Evolutionary conservation across 2,329 filamentous ascomycete species (phyloP), one percentile per base, ranked within the genome.

Genomic region (Cytospora piceae): DNA sequence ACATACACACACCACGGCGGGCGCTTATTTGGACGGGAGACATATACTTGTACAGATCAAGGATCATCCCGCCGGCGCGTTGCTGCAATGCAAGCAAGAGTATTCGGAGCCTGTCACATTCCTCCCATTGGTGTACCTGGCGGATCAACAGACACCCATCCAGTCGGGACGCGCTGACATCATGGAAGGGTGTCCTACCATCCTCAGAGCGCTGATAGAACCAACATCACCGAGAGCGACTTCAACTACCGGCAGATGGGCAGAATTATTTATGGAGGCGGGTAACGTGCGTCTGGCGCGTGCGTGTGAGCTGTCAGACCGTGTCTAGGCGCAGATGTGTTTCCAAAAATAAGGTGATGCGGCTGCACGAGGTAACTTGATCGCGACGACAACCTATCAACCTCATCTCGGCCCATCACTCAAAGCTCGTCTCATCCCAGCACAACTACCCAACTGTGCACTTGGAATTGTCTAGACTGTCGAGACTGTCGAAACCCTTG

Each of bases 281-380:
- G 53, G 53, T 57, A 63, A 52, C 29, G 12, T 57, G 54, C 53
- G 58, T 42, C 46, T 57, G 49, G 52, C 52, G 60, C 53, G 42
- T 42, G 29, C 11, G 57, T 49, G 29, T 58, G 52, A 32, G 37
- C 39, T 54, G 46, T 54, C 56, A 11, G 39, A 27, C 37, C 24
- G 7, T 46, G 34, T 46, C n/a, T 53, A 53, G 37, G 15, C n/a
- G 27, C 46, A 55, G 57, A 29, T 51, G n/a, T 29, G 64, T 53
- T 58, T 58, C 67, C 65, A 68, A 63, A 22, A 67, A 66, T 58
- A 67, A 68, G 67, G 60, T 58, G 64, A 65, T 66, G 68, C 67
- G 68, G 64, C 65, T 69, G 67, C 68, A 66, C 51, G 53, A 58
- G 60, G 63, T 64, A 64, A 63, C 65, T 67, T 69, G 68, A 69